Conservation (phyloP, 1,284 basidiomycete species). For the Erythrobasidium hasegawianum region DNA sequence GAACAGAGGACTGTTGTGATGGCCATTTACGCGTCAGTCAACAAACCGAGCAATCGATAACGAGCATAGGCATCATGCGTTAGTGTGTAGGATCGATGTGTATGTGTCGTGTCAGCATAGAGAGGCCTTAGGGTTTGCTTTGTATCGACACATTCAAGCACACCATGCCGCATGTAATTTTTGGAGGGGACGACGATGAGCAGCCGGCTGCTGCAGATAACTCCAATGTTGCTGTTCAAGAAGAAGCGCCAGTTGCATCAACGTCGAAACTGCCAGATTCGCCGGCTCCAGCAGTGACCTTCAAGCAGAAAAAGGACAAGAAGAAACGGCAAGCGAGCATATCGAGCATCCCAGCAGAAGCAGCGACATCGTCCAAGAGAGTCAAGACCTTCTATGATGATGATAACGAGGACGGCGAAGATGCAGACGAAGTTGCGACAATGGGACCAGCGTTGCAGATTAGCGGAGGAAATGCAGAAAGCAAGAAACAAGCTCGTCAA, state of each 20-base stretch:
- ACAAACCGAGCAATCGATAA: too few species aligned
- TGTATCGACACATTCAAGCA: too few species aligned
- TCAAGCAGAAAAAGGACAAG: conserved; percentile 21
- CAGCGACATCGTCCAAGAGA: background rate
- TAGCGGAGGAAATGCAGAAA: conserved; percentile 9
- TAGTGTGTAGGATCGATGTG: too few species aligned
- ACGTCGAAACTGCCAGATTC: conserved; percentile 17
- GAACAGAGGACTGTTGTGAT: too few species aligned
- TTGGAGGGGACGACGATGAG: background rate
- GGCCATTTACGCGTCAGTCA: too few species aligned
- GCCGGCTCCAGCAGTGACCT: background rate
- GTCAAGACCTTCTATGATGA: conserved; percentile 21
- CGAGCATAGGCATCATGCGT: too few species aligned
- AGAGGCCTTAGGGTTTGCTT: too few species aligned
- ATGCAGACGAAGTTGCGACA: background rate
- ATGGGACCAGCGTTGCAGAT: background rate
- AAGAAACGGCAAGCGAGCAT: conserved; percentile 1
- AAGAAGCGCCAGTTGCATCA: conserved; percentile 20
- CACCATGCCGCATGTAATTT: conserved; percentile 1
- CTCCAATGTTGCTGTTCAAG: background rate
- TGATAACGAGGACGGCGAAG: conserved; percentile 9
- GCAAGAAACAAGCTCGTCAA: conserved; percentile 26
- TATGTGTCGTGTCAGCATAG: too few species aligned
- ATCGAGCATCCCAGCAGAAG: background rate
- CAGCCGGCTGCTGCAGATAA: background rate